Evolutionary conservation across 2,329 filamentous ascomycete species (phyloP), one percentile per base, ranked within the genome.

Genomic region (Huntiella abstrusa): DNA sequence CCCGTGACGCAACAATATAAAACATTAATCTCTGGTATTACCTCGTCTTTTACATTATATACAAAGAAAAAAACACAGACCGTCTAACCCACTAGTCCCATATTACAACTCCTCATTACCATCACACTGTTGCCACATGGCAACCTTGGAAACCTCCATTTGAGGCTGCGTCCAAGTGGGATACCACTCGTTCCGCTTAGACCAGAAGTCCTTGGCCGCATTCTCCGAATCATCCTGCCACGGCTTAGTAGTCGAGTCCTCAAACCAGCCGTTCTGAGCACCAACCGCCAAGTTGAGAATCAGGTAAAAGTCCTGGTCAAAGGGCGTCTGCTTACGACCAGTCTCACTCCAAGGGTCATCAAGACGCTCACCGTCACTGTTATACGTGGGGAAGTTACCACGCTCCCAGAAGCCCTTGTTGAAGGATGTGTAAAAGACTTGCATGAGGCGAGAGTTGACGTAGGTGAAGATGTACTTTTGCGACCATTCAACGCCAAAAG

Each of bases 391-490:
- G 58, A 87, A 87, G 44, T 68, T 62, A 22, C 82, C 81, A 41
- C 77, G 74, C 53, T 74, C 53, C 73, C 77, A 86, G 56, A 86
- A 71, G 7, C 73, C 68, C 54, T 72, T 58, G 54, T 79, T 65
- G 56, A 86, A 86, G 59, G 78, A 82, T 54, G 73, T 78, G 65
- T 86, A 92, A 51, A 85, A 69, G 44, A 88, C 82, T 59, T 88
- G 83, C 22, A 86, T 67, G 15, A 92, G 72, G 10, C 81, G 77
- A 40, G 73, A 80, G 67, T 91, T 80, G 64, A 92, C 70, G 58
- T 86, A 92, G 17, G 82, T 87, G 65, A 88, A 92, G 50, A 91
- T 65, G 60, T 92, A 91, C 60, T 87, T 88, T 54, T 88, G 73
- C 44, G 76, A 85, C 84, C 84, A 92, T 62, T 92, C 84, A 2